These are phyloP conservation scores for Penicillium diatomitis DNA, from an alignment of 495 filamentous ascomycete species.

Conservation along the genomic window DNA sequence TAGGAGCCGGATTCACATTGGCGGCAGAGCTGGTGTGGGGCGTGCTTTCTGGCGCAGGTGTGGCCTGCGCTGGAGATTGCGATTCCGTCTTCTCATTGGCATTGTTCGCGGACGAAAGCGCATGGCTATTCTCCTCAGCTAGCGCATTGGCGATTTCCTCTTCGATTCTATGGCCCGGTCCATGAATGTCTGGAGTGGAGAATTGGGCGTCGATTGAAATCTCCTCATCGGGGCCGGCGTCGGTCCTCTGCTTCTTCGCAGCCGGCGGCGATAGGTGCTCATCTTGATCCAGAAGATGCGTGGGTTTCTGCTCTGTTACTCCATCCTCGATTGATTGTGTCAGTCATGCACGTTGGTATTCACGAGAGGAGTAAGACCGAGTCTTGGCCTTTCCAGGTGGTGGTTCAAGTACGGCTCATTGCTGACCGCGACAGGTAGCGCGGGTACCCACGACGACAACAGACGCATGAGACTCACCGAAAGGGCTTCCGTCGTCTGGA, in stretches of 20 bases:
- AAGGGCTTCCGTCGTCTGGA: conserved; percentile 18
- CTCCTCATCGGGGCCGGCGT: conserved; percentile 20
- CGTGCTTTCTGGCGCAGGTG: conserved; percentile 11
- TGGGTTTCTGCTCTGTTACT: conserved; percentile 20
- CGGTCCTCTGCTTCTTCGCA: conserved; percentile 36
- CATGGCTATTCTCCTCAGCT: conserved; percentile 22
- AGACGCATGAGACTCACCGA: conserved; percentile 26
- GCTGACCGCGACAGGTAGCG: background rate
- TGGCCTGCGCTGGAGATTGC: conserved; percentile 8
- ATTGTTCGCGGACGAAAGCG: conserved; percentile 15
- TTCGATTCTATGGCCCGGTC: conserved; percentile 32
- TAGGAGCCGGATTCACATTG: too few relatives aligned
- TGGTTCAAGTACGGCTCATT: background rate
- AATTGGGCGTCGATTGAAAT: conserved; percentile 9
- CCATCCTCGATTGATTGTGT: background rate
- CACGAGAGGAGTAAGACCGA: background rate
- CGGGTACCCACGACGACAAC: background rate
- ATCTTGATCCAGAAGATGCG: conserved; percentile 26
- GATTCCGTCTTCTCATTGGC: conserved; percentile 8
- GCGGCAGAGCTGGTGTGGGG: conserved; percentile 9
- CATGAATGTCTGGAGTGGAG: conserved; percentile 15
- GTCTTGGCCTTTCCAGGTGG: background rate
- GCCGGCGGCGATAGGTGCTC: conserved; percentile 29
- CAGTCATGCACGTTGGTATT: background rate
- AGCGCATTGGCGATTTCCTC: conserved; percentile 34